Conservation (phyloP, 1,284 basidiomycete genomes). For the Xerocomus minutiporus region DNA sequence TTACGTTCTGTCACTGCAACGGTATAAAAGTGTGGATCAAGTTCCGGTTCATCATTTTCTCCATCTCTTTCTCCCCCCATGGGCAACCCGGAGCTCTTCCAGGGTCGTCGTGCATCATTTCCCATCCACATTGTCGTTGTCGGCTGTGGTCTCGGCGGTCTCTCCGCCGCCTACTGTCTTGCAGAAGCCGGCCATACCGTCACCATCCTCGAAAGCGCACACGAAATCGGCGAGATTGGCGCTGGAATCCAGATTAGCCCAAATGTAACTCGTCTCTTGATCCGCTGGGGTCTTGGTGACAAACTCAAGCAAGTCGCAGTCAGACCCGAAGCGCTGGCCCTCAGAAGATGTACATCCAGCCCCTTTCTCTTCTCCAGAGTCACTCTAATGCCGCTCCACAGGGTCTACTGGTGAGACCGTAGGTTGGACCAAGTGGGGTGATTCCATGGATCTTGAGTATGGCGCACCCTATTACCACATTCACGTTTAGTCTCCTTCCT, state of each 20-base stretch:
- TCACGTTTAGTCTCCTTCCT: conserved; percentile 33
- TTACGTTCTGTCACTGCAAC: background rate
- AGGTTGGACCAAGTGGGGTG: conserved; percentile 43
- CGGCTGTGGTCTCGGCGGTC: conserved; percentile 51
- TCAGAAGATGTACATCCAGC: conserved; percentile 42
- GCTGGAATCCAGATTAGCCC: conserved; percentile 49
- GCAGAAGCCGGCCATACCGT: conserved; percentile 47
- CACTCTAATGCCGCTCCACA: background rate
- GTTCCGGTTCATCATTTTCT: background rate
- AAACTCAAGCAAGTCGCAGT: conserved; percentile 41
- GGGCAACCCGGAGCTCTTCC: conserved; percentile 16
- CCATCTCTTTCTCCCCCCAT: background rate
- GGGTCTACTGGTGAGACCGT: conserved; percentile 42
- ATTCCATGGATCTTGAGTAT: conserved; percentile 38
- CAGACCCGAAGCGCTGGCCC: conserved; percentile 39
- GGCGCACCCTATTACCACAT: conserved; percentile 53
- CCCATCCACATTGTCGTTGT: conserved; percentile 44
- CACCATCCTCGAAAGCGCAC: conserved; percentile 43
- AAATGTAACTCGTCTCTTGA: conserved; percentile 46
- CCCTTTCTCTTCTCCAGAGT: background rate
- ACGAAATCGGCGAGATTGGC: conserved; percentile 40
- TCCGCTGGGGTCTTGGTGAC: conserved; percentile 49
- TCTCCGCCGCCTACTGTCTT: conserved; percentile 44
- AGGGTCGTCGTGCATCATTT: conserved; percentile 25
- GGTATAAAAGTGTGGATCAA: background rate